These are phyloP conservation scores for Xerophyta viscosa DNA, from an alignment of 106 monocot genomes.

Conservation along the genomic window DNA sequence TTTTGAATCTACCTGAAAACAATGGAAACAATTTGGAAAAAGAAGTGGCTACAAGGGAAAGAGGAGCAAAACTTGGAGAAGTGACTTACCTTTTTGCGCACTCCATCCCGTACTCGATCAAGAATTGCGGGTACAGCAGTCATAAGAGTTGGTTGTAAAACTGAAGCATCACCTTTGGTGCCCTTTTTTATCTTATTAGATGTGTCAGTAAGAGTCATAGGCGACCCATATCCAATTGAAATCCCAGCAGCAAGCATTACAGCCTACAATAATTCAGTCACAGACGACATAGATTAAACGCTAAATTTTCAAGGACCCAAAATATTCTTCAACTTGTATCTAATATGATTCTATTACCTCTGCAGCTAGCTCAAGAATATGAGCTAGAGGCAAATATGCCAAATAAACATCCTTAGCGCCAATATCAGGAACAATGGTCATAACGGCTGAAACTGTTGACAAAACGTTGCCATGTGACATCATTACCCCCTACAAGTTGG, in stretches of 20 bases:
- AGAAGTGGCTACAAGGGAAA: not conserved
- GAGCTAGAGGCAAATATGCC: slow-evolving; percentile 94
- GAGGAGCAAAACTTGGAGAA: not conserved
- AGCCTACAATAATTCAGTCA: slow-evolving; percentile 23
- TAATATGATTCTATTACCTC: slow-evolving; percentile 41
- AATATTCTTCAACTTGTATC: not conserved
- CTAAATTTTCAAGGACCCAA: not conserved
- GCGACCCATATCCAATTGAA: slow-evolving; percentile 90
- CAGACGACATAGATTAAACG: not conserved
- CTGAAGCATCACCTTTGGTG: slow-evolving; percentile 93
- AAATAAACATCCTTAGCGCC: slow-evolving; percentile 83
- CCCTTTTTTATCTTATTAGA: slow-evolving; percentile 98
- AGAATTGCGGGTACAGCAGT: slow-evolving; percentile 97
- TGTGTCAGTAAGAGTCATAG: slow-evolving; percentile 97
- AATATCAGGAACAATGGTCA: slow-evolving; percentile 89
- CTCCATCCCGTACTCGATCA: slow-evolving; percentile 93
- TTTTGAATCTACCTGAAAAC: slow-evolving; percentile 86
- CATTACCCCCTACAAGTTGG: slow-evolving; percentile 94
- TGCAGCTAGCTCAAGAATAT: slow-evolving; percentile 97
- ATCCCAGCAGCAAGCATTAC: slow-evolving; percentile 78
- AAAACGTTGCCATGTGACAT: slow-evolving; percentile 93
- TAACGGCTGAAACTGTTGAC: slow-evolving; percentile 78
- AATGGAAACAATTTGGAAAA: slow-evolving; percentile 2
- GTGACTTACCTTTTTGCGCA: slow-evolving; percentile 83
- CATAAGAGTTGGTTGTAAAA: slow-evolving; percentile 77